These are phyloP conservation scores for Mycena indigotica DNA, from an alignment of 768 basidiomycete species.

Conservation along the genomic window DNA sequence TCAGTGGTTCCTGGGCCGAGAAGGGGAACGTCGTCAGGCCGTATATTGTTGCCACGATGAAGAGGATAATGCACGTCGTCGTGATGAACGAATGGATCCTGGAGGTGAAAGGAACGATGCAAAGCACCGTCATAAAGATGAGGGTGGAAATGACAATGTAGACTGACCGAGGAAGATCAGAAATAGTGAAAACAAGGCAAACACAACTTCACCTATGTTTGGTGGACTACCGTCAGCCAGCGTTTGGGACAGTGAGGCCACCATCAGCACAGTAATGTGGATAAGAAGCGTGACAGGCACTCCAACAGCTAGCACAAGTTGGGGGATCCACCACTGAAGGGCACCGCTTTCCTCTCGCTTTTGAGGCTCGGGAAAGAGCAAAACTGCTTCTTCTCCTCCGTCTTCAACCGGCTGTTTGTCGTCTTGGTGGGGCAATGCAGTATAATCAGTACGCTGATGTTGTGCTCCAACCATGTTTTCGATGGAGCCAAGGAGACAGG, in stretches of 20 bases:
- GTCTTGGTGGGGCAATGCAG: constrained; percentile 24
- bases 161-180: constrained; percentile 43
- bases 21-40: constrained; percentile 61
- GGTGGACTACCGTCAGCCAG: constrained; percentile 63
- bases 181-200: neutral
- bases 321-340: constrained; percentile 57
- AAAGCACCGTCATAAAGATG: constrained; percentile 54
- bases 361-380: too few relatives aligned
- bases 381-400: constrained; percentile 1
- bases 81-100: constrained; percentile 41
- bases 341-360: constrained; percentile 31
- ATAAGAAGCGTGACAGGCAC: constrained; percentile 53
- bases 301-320: constrained; percentile 57
- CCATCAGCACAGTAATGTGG: constrained; percentile 51
- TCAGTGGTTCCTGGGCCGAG: constrained; percentile 59
- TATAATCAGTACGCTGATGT: constrained; percentile 24
- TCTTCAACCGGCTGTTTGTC: constrained; percentile 53
- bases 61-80: constrained; percentile 37
- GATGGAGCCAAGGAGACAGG: constrained; percentile 39
- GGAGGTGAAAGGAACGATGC: constrained; percentile 65
- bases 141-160: constrained; percentile 50
- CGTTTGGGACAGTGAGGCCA: constrained; percentile 57
- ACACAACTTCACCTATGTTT: constrained; percentile 42
- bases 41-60: constrained; percentile 47
- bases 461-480: constrained; percentile 29